Base-by-base conservation (phyloP, 1,284 basidiomycete genomes). In the Waitea zeae region DNA sequence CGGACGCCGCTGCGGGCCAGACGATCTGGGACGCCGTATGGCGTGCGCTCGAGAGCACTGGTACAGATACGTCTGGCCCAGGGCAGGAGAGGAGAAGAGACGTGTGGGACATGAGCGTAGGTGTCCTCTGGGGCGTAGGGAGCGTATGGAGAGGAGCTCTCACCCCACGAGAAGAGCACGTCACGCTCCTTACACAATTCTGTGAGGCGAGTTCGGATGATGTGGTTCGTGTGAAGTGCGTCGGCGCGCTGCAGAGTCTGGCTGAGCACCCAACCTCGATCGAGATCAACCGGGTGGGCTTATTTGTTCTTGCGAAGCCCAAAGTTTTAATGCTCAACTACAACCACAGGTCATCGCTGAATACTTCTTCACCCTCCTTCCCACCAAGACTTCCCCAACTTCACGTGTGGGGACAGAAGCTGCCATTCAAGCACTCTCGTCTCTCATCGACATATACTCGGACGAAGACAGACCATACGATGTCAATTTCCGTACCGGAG, bases 401-500 rank as follows among this genome's bases (percentile, higher is more conserved):
- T 56, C 64, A 24, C 45, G 57, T 24, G 54, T 57, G 29, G 66
- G 63, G 31, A 64, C 74, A 2, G 90, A 96, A 48, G 64, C 78
- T 0, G 61, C 83, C 37, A 63, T 96, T 13, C 87, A 93, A 45
- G 71, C 75, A 1, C 59, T 78, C 20, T 90, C 93, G 24, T 84
- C 82, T 17, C 54, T 97, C 33, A 87, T 97, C 43, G 93, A 97
- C 52, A 81, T 93, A 34, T 98, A 86, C 53, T 87, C 90, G 2
- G 93, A 98, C 56, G 95, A 98, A 54, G 67, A 58, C 6, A 56
- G 73, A 33, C 64, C 76, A 0, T 95, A 84, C 52, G 92, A 98
- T 53, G 46, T 67, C 38, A 81, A 78, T 43, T 97, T 96, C 58
- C 64, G 73, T 12, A 50, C 70, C 31, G 66, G 64, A 0, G 52